Evolutionary conservation across 1,284 basidiomycete species (phyloP), one percentile per base, ranked within the genome.

Genomic region (Phlebopus sp.): DNA sequence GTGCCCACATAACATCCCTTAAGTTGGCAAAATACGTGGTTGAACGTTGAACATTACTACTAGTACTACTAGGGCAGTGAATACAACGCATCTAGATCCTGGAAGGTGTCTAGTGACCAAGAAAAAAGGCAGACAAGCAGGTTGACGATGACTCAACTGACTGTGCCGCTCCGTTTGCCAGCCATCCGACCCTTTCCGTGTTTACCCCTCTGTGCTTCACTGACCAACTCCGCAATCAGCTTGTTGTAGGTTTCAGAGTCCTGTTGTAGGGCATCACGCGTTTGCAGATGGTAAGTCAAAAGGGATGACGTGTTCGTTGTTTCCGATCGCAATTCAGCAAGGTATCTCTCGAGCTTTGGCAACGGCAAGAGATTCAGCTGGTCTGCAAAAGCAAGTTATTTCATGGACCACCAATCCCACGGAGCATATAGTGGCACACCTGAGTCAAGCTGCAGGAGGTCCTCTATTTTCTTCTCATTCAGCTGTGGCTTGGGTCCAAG

Each of bases 181-280:
- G 70, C 66, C 55, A 62, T 67, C 52, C 69, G 74, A 45, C 69
- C 71, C 56, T 82, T 84, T 15, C 79, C 78, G 4, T 79, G 78
- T 59, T 86, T 88, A 47, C 82, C 77, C 65, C 86, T 90, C 62
- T 90, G 87, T 23, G 89, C 89, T 63, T 90, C 86, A 41, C 79
- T 80, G n/a, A 91, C 86, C 43, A 91, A 69, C 62, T 88, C 89
- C 40, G 82, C 89, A 51, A 91, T 91, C 32, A 90, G 69, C 25
- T 79, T 81, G 64, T 91, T 90, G 61, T 91, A 91, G 34, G 82
- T 90, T 63, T 91, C 90, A 34, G 86, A 88, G 62, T 95, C 92
- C 65, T 95, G 90, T 57, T 88, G 84, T 55, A 93, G 70, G 18
- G 88, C 83, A 56, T 95, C 92, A 55, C 86, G 82, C 44, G 81